Percentiles rank a stretch among this genome's conserved stretches.
Evolutionary conservation across 306 rosid species (phyloP).

Genomic region (Sindora glabra): DNA sequence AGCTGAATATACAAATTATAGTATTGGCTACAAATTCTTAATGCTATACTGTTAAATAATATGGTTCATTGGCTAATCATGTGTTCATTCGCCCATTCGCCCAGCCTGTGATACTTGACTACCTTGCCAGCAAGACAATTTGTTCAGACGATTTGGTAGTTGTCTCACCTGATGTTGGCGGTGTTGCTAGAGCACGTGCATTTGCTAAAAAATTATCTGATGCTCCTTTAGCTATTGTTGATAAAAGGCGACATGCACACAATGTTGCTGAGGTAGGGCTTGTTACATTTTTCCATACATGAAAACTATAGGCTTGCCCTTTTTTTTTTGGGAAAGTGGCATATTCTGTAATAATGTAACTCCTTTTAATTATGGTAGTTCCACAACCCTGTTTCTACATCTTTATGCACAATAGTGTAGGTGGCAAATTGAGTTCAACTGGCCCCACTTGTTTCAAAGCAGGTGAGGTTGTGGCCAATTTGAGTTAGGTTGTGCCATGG

Average conservation of each 20-base stretch:
- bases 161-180: constrained; percentile 99
- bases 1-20: neutral
- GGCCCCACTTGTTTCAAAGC: too few relatives aligned
- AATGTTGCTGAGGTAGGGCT: constrained; percentile 74
- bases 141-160: constrained; percentile 92
- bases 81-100: constrained; percentile 18
- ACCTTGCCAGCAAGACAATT: constrained; percentile 95
- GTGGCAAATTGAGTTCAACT: too few relatives aligned
- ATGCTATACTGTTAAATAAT: neutral
- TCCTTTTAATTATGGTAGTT: neutral
- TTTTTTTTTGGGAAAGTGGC: neutral
- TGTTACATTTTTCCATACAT: neutral
- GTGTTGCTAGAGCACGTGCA: constrained; percentile 98
- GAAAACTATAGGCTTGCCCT: neutral
- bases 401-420: too few relatives aligned
- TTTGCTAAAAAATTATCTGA: constrained; percentile 93
- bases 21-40: neutral
- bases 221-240: constrained; percentile 98
- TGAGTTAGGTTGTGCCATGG: too few relatives aligned
- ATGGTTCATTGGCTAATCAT: constrained; percentile 14
- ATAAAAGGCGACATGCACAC: constrained; percentile 94
- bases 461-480: too few relatives aligned
- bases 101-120: constrained; percentile 99
- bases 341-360: neutral
- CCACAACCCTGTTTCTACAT: too few relatives aligned